These are phyloP conservation scores for Populus davidiana DNA, from an alignment of 345 rosid species.

Conservation along the genomic window DNA sequence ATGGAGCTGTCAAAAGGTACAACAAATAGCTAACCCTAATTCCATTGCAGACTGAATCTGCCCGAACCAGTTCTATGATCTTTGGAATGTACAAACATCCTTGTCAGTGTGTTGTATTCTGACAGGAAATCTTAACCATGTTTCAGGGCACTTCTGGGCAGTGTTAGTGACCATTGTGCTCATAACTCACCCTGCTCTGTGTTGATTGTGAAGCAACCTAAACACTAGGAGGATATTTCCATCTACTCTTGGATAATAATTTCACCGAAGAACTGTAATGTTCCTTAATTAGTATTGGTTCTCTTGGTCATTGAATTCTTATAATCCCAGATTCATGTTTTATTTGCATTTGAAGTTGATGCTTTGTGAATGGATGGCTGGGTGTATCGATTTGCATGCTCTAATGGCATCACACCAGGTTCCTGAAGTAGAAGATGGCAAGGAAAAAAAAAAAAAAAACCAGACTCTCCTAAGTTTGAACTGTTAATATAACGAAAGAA, in stretches of 20 bases:
- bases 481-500: too few species aligned
- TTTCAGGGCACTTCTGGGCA: conserved; percentile 37
- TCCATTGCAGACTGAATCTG: neutral
- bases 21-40: neutral
- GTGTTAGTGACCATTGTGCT: conserved; percentile 37
- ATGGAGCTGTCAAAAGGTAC: conserved; percentile 45
- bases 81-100: neutral
- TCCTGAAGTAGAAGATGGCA: too few species aligned
- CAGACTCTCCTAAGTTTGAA: too few species aligned
- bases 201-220: conserved; percentile 20
- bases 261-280: neutral
- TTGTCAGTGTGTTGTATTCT: neutral
- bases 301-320: too few species aligned
- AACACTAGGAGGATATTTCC: neutral
- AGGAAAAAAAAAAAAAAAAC: too few species aligned
- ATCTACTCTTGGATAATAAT: neutral
- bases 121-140: too few species aligned
- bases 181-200: conserved; percentile 35
- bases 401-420: too few species aligned
- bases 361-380: too few species aligned
- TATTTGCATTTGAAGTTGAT: too few species aligned
- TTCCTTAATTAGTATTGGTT: neutral
- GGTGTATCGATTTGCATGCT: too few species aligned
- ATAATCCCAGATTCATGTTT: too few species aligned
- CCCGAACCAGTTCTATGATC: neutral